A percentile compares a stretch with the other conserved stretches of the same genome.
Conservation (phyloP, 2,329 filamentous ascomycete genomes). For the Aureobasidium musti region DNA sequence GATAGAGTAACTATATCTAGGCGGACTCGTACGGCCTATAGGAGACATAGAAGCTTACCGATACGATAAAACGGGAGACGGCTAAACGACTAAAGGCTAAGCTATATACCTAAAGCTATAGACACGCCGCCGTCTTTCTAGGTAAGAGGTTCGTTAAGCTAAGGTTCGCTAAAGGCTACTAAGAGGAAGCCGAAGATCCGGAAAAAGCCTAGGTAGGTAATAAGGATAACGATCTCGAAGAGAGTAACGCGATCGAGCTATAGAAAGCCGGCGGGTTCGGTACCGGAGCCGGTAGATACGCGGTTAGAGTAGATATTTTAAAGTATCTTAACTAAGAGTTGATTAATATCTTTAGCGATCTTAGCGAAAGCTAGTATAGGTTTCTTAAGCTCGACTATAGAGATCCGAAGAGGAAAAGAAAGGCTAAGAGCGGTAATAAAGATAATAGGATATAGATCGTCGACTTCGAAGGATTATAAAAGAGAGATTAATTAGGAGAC, state of each 20-base stretch:
- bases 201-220: not conserved
- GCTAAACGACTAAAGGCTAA: too few species aligned
- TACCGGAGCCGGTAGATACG: too few species aligned
- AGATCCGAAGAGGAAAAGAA: constrained; percentile 14
- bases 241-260: constrained; percentile 3
- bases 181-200: too few species aligned
- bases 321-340: constrained; percentile 13
- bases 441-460: too few species aligned
- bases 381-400: constrained; percentile 7
- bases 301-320: not conserved
- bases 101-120: too few species aligned
- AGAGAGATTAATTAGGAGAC: too few species aligned
- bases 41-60: too few species aligned
- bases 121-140: too few species aligned
- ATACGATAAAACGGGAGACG: too few species aligned
- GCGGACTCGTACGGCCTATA: not conserved
- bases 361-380: not conserved
- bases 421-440: not conserved
- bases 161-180: constrained; percentile 1
- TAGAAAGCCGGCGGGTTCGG: constrained; percentile 14
- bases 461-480: too few species aligned
- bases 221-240: not conserved
- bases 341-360: constrained; percentile 13
- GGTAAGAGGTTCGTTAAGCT: not conserved
- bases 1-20: constrained; percentile 5